Evolutionary conservation across 306 rosid species (phyloP), one percentile per base, ranked within the genome.

Genomic region (Fragaria vesca): DNA sequence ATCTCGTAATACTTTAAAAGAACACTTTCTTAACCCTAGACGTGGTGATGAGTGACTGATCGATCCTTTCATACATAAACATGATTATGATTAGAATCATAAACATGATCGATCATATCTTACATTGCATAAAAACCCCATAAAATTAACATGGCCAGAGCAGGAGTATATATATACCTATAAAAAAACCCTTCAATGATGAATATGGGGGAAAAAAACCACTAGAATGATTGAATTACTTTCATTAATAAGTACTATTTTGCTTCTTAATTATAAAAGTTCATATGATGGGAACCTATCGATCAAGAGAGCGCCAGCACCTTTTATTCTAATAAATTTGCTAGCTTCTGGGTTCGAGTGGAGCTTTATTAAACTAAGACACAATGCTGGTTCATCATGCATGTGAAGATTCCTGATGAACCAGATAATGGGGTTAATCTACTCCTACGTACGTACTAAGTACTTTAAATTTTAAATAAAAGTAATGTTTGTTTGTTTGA

Each of bases 31-130:
- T 43, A 15, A 45, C 36, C 18, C 15, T 0, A 38, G 21, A 12
- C 76, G 52, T 73, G 76, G 36, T 73, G 34, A 73, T 21, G 67
- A 55, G 67, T 55, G 67, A 55, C 67, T 38, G 7, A 54, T 54
- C 46, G 46, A 42, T 42, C 46, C n/a, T 21, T 21, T 52, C 50
- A 52, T 34, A 12, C 51, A 73, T 2, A 32, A 32, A 32, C 30
- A 28, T 28, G 30, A 28, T 28, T 28, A 28, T 28, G 1, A 28
- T 28, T 28, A 28, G 30, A 28, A 28, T 28, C 30, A 28, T 28
- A 28, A 28, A 28, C 34, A 32, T 32, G 34, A 32, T 32, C 34
- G 34, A 32, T 32, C 34, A 32, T 32, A 32, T 32, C 34, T 32
- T 32, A 32, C 34, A 3, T 3, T 38, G 38, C 72, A 42, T 16